A percentile compares a stretch with the other conserved stretches of the same genome.
Evolutionary conservation across 2,329 filamentous ascomycete species (phyloP).

Genomic region (Penicillium expansum): DNA sequence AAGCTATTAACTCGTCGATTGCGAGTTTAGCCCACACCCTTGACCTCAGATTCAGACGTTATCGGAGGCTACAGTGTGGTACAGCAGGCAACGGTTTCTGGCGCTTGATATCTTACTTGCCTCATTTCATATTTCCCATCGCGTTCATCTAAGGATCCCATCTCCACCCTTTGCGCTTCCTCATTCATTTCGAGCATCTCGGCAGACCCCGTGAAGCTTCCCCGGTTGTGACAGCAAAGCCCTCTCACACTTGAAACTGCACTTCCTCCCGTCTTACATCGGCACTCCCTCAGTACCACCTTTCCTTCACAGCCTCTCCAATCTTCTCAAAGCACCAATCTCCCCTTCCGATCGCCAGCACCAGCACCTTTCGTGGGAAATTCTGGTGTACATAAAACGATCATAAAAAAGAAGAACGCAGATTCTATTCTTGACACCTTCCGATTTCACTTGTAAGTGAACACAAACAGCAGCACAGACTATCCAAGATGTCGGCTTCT

Average conservation of each 20-base stretch:
- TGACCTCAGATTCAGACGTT: slow-evolving; percentile 10
- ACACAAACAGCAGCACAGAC: slow-evolving; percentile 28
- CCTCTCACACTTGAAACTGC: slow-evolving; percentile 25
- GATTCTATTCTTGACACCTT: slow-evolving; percentile 43
- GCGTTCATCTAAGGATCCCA: slow-evolving; percentile 17
- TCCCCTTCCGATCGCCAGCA: slow-evolving; percentile 53
- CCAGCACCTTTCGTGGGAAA: slow-evolving; percentile 91
- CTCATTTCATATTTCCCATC: slow-evolving; percentile 20
- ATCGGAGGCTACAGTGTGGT: slow-evolving; percentile 14
- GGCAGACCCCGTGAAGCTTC: slow-evolving; percentile 18
- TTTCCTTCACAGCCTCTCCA: slow-evolving; percentile 31
- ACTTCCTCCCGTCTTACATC: slow-evolving; percentile 25
- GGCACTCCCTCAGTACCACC: slow-evolving; percentile 38
- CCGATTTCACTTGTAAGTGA: slow-evolving; percentile 49
- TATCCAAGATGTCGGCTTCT: slow-evolving; percentile 68
- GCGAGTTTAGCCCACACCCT: slow-evolving; percentile 1
- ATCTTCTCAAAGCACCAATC: slow-evolving; percentile 38
- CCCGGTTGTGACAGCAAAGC: slow-evolving; percentile 16
- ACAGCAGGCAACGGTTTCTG: slow-evolving; percentile 11
- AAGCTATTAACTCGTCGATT: neutral
- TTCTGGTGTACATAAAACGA: slow-evolving; percentile 76
- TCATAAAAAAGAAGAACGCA: slow-evolving; percentile 56
- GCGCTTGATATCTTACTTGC: slow-evolving; percentile 15
- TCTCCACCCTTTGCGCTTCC: slow-evolving; percentile 12
- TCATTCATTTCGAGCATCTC: slow-evolving; percentile 12